Conservation (phyloP, 2,329 filamentous ascomycete genomes). For the Lasiodiplodia gonubiensis region DNA sequence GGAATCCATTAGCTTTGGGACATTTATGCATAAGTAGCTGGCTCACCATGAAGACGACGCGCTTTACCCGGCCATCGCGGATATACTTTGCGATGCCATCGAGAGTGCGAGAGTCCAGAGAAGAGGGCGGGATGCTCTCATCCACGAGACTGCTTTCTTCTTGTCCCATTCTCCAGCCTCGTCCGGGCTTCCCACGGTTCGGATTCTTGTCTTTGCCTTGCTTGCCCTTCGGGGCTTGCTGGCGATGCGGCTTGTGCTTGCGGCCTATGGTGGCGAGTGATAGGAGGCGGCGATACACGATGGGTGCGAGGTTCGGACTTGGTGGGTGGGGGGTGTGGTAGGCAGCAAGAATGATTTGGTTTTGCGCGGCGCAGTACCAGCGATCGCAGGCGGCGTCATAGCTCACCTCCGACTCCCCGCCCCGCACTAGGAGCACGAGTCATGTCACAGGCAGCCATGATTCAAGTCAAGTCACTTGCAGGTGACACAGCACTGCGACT, state of each 20-base stretch:
- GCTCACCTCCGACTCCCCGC: neutral
- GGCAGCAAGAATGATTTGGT: neutral
- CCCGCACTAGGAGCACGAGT: neutral
- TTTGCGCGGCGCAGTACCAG: neutral
- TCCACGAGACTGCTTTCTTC: conserved; percentile 76
- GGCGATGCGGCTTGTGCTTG: conserved; percentile 49
- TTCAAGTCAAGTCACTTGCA: neutral
- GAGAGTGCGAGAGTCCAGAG: conserved; percentile 71
- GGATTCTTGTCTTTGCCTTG: conserved; percentile 38
- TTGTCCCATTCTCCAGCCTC: conserved; percentile 75
- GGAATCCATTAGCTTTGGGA: neutral
- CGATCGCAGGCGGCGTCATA: neutral
- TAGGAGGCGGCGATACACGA: conserved; percentile 1
- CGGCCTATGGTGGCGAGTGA: conserved; percentile 56
- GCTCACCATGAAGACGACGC: conserved; percentile 78
- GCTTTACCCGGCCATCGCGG: conserved; percentile 67
- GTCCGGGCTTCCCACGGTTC: conserved; percentile 34
- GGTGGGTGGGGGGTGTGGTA: neutral
- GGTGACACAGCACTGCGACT: neutral
- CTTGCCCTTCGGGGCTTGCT: conserved; percentile 40
- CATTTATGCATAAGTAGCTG: neutral
- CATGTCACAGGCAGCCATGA: neutral
- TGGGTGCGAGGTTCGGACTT: neutral
- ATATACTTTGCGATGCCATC: conserved; percentile 82
- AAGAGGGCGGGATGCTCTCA: conserved; percentile 67